phyloP scores from a whole-genome alignment of 768 basidiomycete genomes.

The Lentinula edodes region DNA sequence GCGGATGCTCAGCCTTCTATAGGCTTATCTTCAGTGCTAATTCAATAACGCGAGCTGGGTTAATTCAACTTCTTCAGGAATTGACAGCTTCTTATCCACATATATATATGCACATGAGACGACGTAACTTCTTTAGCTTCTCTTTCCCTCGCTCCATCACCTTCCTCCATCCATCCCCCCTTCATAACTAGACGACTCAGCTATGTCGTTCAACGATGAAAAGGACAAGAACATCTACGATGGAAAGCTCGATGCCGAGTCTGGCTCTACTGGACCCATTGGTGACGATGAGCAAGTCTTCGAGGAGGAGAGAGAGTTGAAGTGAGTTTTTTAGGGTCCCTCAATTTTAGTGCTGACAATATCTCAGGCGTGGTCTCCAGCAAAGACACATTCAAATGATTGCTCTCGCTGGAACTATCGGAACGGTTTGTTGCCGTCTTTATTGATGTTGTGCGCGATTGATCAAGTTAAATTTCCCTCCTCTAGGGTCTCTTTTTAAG shows the following conservation, averaged over 20 bases:
- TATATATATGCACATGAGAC: background rate
- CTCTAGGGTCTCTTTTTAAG: constrained; percentile 48
- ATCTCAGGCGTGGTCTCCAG: constrained; percentile 4
- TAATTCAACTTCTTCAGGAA: background rate
- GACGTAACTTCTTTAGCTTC: background rate
- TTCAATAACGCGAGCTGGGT: background rate
- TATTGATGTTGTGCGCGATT: background rate
- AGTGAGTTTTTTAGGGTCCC: background rate
- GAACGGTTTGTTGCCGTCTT: background rate
- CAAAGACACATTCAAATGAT: constrained; percentile 9
- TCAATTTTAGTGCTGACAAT: background rate
- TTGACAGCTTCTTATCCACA: background rate
- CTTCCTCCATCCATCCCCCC: background rate
- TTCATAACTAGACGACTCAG: background rate
- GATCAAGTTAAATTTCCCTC: background rate
- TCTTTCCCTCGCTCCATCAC: background rate
- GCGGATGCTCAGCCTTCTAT: background rate
- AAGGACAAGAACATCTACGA: background rate
- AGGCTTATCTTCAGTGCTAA: background rate
- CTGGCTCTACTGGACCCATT: background rate
- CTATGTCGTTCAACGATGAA: background rate
- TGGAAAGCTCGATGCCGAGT: background rate
- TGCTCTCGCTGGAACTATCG: constrained; percentile 10
- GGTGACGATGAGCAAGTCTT: background rate
- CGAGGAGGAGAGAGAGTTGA: constrained; percentile 2